phyloP scores from a whole-genome alignment of 257 asterid genomes.

The Cinchona pubescens region DNA sequence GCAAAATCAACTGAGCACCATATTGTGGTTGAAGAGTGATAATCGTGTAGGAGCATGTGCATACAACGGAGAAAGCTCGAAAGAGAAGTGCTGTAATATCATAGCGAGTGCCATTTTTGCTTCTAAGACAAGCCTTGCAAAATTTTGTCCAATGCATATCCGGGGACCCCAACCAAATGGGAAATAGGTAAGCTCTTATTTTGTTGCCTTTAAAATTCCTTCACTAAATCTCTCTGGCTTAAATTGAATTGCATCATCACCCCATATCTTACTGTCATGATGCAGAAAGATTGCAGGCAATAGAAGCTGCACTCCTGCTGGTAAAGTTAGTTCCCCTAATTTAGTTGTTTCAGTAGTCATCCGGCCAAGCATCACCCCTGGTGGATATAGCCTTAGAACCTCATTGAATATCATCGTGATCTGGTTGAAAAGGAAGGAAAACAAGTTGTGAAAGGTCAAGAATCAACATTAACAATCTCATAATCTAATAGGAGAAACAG shows the following conservation, averaged over 20 bases:
- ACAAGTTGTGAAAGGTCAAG: background rate
- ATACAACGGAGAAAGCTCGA: slow-evolving; percentile 28
- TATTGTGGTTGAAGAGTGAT: slow-evolving; percentile 20
- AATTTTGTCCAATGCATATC: slow-evolving; percentile 28
- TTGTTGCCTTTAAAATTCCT: slow-evolving; percentile 26
- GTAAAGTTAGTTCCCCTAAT: slow-evolving; percentile 21
- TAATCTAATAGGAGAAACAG: too few relatives aligned
- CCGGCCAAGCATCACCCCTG: slow-evolving; percentile 8
- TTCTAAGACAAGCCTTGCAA: slow-evolving; percentile 27
- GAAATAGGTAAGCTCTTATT: slow-evolving; percentile 18
- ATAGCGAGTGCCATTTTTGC: slow-evolving; percentile 28
- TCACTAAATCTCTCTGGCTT: slow-evolving; percentile 31
- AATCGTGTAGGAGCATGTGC: slow-evolving; percentile 25
- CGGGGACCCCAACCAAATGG: slow-evolving; percentile 37
- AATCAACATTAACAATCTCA: background rate
- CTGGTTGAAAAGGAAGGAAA: slow-evolving; percentile 5
- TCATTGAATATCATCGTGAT: slow-evolving; percentile 30
- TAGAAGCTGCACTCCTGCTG: slow-evolving; percentile 18
- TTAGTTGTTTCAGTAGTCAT: slow-evolving; percentile 15
- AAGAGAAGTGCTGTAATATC: slow-evolving; percentile 25
- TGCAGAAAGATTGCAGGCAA: slow-evolving; percentile 22
- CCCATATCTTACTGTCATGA: slow-evolving; percentile 32
- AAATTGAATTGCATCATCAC: slow-evolving; percentile 28
- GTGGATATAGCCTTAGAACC: slow-evolving; percentile 30
- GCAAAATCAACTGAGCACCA: slow-evolving; percentile 27